These are phyloP conservation scores for Vigna mungo DNA, from an alignment of 306 rosid species.

Conservation along the genomic window DNA sequence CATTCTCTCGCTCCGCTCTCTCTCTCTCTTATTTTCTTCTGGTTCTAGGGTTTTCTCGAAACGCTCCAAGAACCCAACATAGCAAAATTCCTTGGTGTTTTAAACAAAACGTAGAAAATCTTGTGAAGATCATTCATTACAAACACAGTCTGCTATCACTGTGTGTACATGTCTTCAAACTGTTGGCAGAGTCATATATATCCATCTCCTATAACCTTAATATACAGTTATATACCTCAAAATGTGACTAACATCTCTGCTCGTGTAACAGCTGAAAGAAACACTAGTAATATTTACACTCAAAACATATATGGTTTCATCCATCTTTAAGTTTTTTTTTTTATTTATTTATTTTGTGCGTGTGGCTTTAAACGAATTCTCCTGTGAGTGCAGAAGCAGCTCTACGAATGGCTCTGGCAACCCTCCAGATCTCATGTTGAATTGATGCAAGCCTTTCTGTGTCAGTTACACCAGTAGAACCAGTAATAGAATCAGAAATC, in stretches of 20 bases:
- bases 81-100: background rate
- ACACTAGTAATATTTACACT: constrained; percentile 23
- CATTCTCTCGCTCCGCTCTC: no score
- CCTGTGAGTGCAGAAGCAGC: constrained; percentile 81
- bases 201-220: background rate
- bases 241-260: constrained; percentile 23
- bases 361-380: constrained; percentile 52
- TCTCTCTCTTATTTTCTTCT: no score
- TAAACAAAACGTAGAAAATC: background rate
- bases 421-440: constrained; percentile 94
- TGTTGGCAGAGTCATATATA: background rate
- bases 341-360: no score
- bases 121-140: background rate
- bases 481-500: constrained; percentile 68
- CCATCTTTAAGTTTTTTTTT: background rate
- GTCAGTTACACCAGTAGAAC: constrained; percentile 44
- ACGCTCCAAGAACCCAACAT: no score
- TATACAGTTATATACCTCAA: constrained; percentile 23
- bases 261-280: background rate
- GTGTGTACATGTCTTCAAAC: background rate
- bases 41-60: no score
- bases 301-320: constrained; percentile 19
- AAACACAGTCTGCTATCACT: background rate
- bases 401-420: constrained; percentile 78
- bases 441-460: constrained; percentile 54